Conservation (phyloP, 768 basidiomycete species). For the Suillus subluteus region DNA sequence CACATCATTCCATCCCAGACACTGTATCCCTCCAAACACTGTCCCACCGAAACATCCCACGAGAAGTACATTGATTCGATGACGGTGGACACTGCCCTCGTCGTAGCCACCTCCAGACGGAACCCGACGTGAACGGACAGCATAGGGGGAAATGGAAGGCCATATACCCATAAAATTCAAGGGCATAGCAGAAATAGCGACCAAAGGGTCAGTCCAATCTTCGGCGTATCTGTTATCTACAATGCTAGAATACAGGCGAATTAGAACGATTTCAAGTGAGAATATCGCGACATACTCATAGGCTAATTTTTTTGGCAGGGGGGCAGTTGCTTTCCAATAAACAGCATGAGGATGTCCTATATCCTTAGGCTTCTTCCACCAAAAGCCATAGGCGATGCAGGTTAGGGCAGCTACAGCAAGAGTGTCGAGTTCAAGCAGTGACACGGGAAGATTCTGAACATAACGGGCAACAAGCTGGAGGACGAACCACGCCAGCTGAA, state of each 20-base stretch:
- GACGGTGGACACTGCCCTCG: background rate
- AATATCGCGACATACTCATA: background rate
- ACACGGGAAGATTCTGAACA: slow-evolving; percentile 30
- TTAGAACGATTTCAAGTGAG: background rate
- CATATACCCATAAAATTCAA: background rate
- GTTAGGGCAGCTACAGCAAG: slow-evolving; percentile 37
- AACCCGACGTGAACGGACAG: background rate
- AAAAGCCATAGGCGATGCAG: slow-evolving; percentile 34
- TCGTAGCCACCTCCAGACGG: background rate
- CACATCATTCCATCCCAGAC: slow-evolving; percentile 23
- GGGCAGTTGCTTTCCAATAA: background rate
- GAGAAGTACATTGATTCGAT: background rate
- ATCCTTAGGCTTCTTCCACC: slow-evolving; percentile 46
- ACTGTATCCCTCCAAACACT: slow-evolving; percentile 34
- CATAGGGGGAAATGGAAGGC: background rate
- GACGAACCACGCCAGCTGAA: slow-evolving; percentile 42
- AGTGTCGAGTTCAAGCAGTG: slow-evolving; percentile 43
- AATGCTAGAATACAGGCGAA: background rate
- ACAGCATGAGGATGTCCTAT: slow-evolving; percentile 23
- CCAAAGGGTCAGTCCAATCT: background rate
- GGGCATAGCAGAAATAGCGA: background rate
- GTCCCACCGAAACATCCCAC: slow-evolving; percentile 12
- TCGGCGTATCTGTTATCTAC: too few species aligned
- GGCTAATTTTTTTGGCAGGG: background rate
- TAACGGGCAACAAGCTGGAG: slow-evolving; percentile 33